Evolutionary conservation across 2,329 filamentous ascomycete species (phyloP).

Genomic region (Botrytis galanthina): DNA sequence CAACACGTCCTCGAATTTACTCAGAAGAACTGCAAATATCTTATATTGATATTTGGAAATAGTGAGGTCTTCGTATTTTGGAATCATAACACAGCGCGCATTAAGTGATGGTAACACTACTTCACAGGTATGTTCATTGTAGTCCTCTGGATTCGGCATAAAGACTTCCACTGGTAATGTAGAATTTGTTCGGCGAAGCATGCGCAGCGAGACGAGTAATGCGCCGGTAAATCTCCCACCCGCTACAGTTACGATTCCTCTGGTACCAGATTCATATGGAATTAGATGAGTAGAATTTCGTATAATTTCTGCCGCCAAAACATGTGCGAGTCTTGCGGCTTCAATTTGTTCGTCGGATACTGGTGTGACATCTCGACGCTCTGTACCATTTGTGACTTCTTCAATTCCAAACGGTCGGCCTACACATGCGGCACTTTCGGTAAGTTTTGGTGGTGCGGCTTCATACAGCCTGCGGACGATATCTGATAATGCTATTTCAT

Average conservation of each 20-base stretch:
- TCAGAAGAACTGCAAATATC: slow-evolving; percentile 48
- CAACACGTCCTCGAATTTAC: slow-evolving; percentile 49
- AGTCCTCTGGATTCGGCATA: slow-evolving; percentile 40
- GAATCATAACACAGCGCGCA: slow-evolving; percentile 43
- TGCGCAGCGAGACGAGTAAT: slow-evolving; percentile 42
- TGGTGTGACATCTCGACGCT: slow-evolving; percentile 14
- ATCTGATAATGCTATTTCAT: not conserved
- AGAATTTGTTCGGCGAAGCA: slow-evolving; percentile 43
- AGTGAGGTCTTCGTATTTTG: slow-evolving; percentile 40
- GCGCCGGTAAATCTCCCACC: slow-evolving; percentile 40
- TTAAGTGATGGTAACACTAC: slow-evolving; percentile 41
- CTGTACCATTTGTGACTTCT: slow-evolving; percentile 1
- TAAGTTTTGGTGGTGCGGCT: not conserved
- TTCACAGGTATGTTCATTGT: slow-evolving; percentile 41
- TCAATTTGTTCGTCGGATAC: slow-evolving; percentile 11
- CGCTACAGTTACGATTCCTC: slow-evolving; percentile 45
- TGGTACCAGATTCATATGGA: slow-evolving; percentile 4
- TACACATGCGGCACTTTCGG: not conserved
- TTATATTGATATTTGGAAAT: slow-evolving; percentile 49
- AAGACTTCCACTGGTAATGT: slow-evolving; percentile 44
- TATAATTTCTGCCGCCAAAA: slow-evolving; percentile 4
- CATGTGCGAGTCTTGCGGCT: not conserved
- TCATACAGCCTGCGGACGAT: not conserved
- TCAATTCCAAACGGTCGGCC: not conserved
- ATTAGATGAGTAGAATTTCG: not conserved